Evolutionary conservation across 139 green algal species (phyloP).

Genomic region (Nannochloris sp.): DNA sequence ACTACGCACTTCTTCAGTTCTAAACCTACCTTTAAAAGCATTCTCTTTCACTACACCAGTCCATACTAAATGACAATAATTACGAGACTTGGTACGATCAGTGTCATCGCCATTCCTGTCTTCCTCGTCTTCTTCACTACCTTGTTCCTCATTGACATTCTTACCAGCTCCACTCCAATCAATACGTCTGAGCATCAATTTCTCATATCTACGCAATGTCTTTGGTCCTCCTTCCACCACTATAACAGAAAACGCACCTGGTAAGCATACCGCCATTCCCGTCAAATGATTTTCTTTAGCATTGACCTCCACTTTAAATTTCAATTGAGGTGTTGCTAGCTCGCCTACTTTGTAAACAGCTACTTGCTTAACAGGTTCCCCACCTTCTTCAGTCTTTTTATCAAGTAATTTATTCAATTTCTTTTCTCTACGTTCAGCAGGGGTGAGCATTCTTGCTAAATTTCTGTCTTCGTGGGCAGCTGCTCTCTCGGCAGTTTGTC

Average conservation of each 20-base stretch:
- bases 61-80: constrained; percentile 54
- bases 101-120: constrained; percentile 3
- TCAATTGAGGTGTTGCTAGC: constrained; percentile 50
- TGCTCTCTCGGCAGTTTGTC: constrained; percentile 74
- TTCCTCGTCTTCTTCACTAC: constrained; percentile 41
- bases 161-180: too few species aligned
- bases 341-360: constrained; percentile 38
- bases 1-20: constrained; percentile 26
- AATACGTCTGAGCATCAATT: constrained; percentile 94
- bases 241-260: constrained; percentile 54
- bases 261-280: constrained; percentile 13
- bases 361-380: constrained; percentile 3
- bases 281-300: constrained; percentile 59
- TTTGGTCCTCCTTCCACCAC: constrained; percentile 79
- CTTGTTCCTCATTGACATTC: constrained; percentile 35
- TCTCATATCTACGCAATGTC: constrained; percentile 65
- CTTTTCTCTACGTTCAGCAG: constrained; percentile 85
- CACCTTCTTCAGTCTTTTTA: constrained; percentile 1
- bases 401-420: constrained; percentile 90
- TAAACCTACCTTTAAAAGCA: constrained; percentile 63
- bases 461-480: constrained; percentile 94
- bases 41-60: constrained; percentile 57
- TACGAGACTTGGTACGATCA: constrained; percentile 8
- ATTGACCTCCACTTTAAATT: constrained; percentile 93
- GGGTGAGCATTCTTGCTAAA: constrained; percentile 87